phyloP scores from a whole-genome alignment of 495 filamentous ascomycete genomes.

The Penicillium bovifimosum region DNA sequence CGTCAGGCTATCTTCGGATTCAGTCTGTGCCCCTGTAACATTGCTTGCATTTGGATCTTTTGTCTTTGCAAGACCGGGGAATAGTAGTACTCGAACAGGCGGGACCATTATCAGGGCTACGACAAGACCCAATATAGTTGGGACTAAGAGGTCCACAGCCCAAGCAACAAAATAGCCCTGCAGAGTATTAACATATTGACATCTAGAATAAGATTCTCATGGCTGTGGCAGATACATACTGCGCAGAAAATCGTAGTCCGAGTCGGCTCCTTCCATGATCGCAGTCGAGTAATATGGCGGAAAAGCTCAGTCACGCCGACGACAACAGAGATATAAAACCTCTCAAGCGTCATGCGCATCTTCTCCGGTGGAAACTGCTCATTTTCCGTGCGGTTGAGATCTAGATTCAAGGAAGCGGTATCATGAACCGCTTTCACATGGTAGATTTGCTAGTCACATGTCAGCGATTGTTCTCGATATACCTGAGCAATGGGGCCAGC shows the following conservation, averaged over 20 bases:
- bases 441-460: slow-evolving; percentile 68
- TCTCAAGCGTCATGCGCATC: slow-evolving; percentile 70
- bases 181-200: neutral
- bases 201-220: neutral
- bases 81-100: slow-evolving; percentile 56
- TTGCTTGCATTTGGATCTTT: slow-evolving; percentile 55
- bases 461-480: slow-evolving; percentile 7
- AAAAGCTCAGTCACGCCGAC: slow-evolving; percentile 59
- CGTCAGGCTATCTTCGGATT: slow-evolving; percentile 71
- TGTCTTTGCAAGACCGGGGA: slow-evolving; percentile 67
- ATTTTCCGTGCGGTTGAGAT: slow-evolving; percentile 73
- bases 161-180: slow-evolving; percentile 72
- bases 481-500: neutral
- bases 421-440: slow-evolving; percentile 67
- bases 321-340: slow-evolving; percentile 77
- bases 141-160: slow-evolving; percentile 68
- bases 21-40: slow-evolving; percentile 62
- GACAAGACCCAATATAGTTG: slow-evolving; percentile 49
- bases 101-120: slow-evolving; percentile 65
- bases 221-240: slow-evolving; percentile 29
- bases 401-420: slow-evolving; percentile 54
- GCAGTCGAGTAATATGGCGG: slow-evolving; percentile 69
- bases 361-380: slow-evolving; percentile 87
- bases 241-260: slow-evolving; percentile 63
- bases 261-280: slow-evolving; percentile 71